These are phyloP conservation scores for Fusarium sp. DNA, from an alignment of 2,329 filamentous ascomycete species.

Conservation along the genomic window DNA sequence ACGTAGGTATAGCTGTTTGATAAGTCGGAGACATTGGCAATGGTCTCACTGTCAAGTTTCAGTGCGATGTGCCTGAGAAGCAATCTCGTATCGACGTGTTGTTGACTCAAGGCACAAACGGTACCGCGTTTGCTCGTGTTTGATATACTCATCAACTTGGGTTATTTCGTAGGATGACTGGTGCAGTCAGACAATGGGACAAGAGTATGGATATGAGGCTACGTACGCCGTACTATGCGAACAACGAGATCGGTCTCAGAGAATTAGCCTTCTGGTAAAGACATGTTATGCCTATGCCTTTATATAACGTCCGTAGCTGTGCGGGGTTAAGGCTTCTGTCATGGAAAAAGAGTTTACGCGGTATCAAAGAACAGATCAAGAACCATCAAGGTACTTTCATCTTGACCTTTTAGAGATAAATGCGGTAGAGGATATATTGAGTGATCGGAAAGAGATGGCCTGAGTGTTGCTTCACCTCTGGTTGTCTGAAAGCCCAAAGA, in stretches of 20 bases:
- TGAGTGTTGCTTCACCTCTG: background rate
- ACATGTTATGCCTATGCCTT: conserved; percentile 4
- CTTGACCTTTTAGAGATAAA: background rate
- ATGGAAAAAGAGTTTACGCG: conserved; percentile 10
- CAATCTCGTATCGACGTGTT: background rate
- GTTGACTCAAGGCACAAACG: conserved; percentile 2
- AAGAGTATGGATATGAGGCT: background rate
- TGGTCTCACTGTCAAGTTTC: background rate
- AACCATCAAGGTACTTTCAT: conserved; percentile 31
- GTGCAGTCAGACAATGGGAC: background rate
- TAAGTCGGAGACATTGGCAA: background rate
- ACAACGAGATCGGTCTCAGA: background rate
- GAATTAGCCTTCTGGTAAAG: background rate
- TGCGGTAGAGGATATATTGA: too few relatives aligned
- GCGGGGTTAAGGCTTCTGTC: conserved; percentile 17
- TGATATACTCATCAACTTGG: background rate
- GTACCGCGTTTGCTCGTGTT: conserved; percentile 1
- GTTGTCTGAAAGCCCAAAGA: background rate
- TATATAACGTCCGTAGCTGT: conserved; percentile 20
- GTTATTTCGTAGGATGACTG: background rate
- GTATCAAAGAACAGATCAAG: background rate
- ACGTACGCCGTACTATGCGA: background rate
- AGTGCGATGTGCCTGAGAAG: background rate
- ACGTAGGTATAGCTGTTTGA: background rate
- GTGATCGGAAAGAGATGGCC: background rate